Conservation (phyloP, 73 alveolate genomes). For the Symbiodinium natans region DNA sequence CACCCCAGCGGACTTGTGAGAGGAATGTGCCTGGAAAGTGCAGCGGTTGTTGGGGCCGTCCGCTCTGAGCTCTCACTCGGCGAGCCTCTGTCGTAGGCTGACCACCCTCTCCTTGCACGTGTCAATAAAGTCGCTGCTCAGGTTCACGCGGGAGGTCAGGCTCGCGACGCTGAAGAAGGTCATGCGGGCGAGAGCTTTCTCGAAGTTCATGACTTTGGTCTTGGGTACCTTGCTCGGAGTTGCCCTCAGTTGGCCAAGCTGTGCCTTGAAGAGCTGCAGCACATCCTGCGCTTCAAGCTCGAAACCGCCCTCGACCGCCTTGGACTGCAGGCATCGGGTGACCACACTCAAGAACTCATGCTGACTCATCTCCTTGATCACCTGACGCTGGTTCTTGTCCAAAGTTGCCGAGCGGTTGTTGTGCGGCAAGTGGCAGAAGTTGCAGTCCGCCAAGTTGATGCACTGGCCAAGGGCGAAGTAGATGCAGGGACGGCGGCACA, state of each 20-base stretch:
- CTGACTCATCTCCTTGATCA: conserved; percentile 68
- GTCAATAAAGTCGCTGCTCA: neutral
- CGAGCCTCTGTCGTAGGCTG: neutral
- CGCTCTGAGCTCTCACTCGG: neutral
- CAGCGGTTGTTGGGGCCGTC: neutral
- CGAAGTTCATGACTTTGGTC: conserved; percentile 13
- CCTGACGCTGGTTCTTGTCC: conserved; percentile 87
- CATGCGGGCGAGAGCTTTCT: conserved; percentile 17
- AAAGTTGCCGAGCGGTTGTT: conserved; percentile 81
- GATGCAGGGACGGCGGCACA: neutral
- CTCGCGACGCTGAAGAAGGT: conserved; percentile 31
- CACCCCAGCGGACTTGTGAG: neutral
- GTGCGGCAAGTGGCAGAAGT: conserved; percentile 65
- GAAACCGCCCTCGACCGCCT: conserved; percentile 47
- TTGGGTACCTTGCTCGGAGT: neutral
- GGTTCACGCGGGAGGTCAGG: conserved; percentile 11
- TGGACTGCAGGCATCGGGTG: conserved; percentile 66
- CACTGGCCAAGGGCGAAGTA: neutral
- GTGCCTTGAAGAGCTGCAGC: conserved; percentile 42
- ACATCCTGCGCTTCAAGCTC: conserved; percentile 39
- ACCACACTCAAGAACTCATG: conserved; percentile 61
- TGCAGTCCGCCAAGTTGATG: neutral
- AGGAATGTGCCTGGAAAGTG: neutral
- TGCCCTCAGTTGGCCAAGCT: conserved; percentile 20
- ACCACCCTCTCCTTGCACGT: neutral